phyloP scores from a whole-genome alignment of 2,329 filamentous ascomycete genomes.

The Harringtonia lauricola region DNA sequence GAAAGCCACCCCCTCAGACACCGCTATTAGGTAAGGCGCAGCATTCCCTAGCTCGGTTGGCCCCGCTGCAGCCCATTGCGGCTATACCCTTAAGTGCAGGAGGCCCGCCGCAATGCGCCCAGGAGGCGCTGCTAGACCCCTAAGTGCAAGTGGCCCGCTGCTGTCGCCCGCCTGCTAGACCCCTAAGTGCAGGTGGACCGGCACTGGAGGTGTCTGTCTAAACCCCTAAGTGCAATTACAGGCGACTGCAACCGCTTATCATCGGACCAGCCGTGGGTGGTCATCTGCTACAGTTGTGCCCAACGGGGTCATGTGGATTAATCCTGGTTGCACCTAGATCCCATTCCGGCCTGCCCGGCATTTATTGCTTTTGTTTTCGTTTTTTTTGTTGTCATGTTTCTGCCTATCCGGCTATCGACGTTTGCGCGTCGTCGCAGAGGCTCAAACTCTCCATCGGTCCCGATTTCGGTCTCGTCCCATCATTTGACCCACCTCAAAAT shows the following conservation, averaged over 20 bases:
- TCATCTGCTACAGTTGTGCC: too few relatives aligned
- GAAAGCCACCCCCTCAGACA: background rate
- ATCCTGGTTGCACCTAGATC: background rate
- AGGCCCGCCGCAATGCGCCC: background rate
- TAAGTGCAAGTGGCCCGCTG: slow-evolving; percentile 4
- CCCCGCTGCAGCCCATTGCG: background rate
- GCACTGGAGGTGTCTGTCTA: background rate
- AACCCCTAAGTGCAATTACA: slow-evolving; percentile 1
- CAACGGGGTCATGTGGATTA: too few relatives aligned
- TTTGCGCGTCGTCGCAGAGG: too few relatives aligned
- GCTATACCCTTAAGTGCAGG: slow-evolving; percentile 10
- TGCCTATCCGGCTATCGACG: too few relatives aligned
- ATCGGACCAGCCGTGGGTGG: too few relatives aligned
- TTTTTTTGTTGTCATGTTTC: background rate
- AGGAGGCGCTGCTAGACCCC: slow-evolving; percentile 1
- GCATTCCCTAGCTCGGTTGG: background rate
- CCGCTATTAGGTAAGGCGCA: slow-evolving; percentile 8
- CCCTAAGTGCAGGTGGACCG: background rate
- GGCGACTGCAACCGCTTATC: too few relatives aligned
- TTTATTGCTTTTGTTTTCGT: too few relatives aligned
- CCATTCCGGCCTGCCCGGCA: background rate
- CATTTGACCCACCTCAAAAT: too few relatives aligned
- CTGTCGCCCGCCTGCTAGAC: background rate
- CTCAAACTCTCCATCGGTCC: too few relatives aligned
- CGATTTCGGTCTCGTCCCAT: too few relatives aligned